Base-by-base conservation (phyloP, 2,329 filamentous ascomycete genomes). In the Fusarium sp. region DNA sequence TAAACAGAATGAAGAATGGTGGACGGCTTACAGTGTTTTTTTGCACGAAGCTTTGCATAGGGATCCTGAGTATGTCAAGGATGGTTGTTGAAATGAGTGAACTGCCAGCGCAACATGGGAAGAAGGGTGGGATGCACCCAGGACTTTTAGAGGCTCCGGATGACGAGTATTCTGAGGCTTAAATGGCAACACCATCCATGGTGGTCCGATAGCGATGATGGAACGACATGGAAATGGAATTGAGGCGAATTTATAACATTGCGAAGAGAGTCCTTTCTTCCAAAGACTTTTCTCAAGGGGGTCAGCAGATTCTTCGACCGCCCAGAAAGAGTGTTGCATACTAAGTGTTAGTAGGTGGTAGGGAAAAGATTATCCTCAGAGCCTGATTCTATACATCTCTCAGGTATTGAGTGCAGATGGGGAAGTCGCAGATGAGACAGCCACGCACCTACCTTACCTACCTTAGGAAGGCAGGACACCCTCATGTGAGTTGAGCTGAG, bases 381-480 rank as follows among this genome's bases (percentile, higher is more conserved):
- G 23, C 23, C 23, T 23, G 23, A 23, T 23, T 23, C 23, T 23
- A 23, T 23, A 23, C 23, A 23, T 23, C 23, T 23, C 23, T 41
- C 53, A 47, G 60, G 62, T 60, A 65, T 38, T 50, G 59, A 31
- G n/a, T 10, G 20, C 23, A 40, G 37, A 57, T 57, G 28, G 15
- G 37, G 33, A 38, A 28, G 28, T 64, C 16, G 11, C n/a, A 13
- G 40, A 16, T 42, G 60, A 65, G 46, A 60, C 62, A 65, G 20
- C 31, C 40, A 65, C 38, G 36, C 26, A 63, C 15, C 11, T 16
- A 30, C 41, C 26, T 18, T 26, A 13, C 16, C 7, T 45, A 6
- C 28, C 8, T 10, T n/a, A 30, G 47, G 16, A 18, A 16, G 23
- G 7, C 31, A 26, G 23, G 11, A 44, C 51, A 51, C 60, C 40